Percentiles rank a stretch among this genome's conserved stretches.
These are phyloP conservation scores for Aulographum hederae DNA, from an alignment of 2,329 filamentous ascomycete genomes.

Conservation along the genomic window DNA sequence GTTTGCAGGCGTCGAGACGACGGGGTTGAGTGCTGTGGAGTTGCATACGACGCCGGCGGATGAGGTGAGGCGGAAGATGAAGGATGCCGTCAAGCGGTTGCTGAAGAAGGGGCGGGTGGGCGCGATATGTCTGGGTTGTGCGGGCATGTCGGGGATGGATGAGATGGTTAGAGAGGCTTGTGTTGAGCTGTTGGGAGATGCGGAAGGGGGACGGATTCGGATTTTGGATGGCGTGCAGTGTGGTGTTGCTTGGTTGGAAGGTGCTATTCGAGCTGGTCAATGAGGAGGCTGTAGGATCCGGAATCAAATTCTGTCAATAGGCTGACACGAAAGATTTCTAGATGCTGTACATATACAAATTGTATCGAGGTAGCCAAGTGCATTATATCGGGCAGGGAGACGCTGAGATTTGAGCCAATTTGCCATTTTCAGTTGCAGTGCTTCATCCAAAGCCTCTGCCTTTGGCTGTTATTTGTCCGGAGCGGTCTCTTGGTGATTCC, in stretches of 20 bases:
- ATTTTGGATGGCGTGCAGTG: conserved; percentile 69
- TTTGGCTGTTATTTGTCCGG: too few species aligned
- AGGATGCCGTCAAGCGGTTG: conserved; percentile 48
- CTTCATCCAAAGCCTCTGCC: too few species aligned
- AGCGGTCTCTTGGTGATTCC: too few species aligned
- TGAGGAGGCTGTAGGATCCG: too few species aligned
- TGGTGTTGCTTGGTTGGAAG: conserved; percentile 44
- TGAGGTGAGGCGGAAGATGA: conserved; percentile 47
- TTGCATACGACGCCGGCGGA: conserved; percentile 51
- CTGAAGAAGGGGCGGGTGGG: conserved; percentile 37
- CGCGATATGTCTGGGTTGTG: conserved; percentile 71
- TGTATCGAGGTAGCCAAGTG: too few species aligned
- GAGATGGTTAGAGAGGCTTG: conserved; percentile 55
- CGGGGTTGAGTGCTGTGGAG: conserved; percentile 62
- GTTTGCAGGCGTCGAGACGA: conserved; percentile 70
- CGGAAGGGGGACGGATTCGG: conserved; percentile 38
- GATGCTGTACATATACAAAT: too few species aligned
- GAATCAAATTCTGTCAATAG: too few species aligned
- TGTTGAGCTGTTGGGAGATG: conserved; percentile 41
- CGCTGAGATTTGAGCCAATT: too few species aligned
- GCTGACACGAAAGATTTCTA: too few species aligned
- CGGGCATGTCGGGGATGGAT: conserved; percentile 78
- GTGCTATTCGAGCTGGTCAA: conserved; percentile 24
- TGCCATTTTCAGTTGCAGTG: too few species aligned
- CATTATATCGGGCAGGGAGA: too few species aligned